These are phyloP conservation scores for Ophidiomyces ophidiicola DNA, from an alignment of 2,329 filamentous ascomycete species.

Conservation along the genomic window DNA sequence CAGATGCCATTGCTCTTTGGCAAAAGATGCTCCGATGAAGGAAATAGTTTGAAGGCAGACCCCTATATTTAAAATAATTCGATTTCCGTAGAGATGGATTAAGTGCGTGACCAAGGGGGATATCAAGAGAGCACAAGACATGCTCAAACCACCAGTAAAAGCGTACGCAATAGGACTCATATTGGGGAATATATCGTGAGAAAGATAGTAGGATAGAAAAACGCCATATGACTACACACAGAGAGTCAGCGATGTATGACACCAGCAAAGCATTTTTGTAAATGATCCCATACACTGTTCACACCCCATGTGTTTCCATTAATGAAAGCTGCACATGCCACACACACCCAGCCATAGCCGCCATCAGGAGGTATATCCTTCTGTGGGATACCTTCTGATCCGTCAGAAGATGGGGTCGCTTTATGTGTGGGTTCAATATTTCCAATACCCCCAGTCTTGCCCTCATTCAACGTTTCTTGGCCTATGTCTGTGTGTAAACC, in stretches of 20 bases:
- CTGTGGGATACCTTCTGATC: slow-evolving; percentile 23
- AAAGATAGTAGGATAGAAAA: slow-evolving; percentile 49
- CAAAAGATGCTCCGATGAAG: slow-evolving; percentile 47
- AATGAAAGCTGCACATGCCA: slow-evolving; percentile 43
- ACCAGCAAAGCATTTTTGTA: background rate
- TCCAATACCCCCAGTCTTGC: background rate
- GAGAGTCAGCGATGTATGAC: background rate
- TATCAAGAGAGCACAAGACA: slow-evolving; percentile 46
- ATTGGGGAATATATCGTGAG: slow-evolving; percentile 42
- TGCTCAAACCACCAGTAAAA: slow-evolving; percentile 49
- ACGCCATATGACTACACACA: slow-evolving; percentile 40
- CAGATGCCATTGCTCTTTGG: slow-evolving; percentile 46
- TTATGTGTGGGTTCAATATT: slow-evolving; percentile 1
- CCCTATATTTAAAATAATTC: slow-evolving; percentile 44
- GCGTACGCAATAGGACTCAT: slow-evolving; percentile 46
- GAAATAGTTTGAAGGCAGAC: slow-evolving; percentile 43
- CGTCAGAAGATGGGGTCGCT: slow-evolving; percentile 10
- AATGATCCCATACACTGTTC: slow-evolving; percentile 44
- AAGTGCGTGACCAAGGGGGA: slow-evolving; percentile 45
- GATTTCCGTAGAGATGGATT: slow-evolving; percentile 42
- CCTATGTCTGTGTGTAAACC: too few species aligned
- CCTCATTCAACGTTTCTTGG: too few species aligned
- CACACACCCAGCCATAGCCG: slow-evolving; percentile 52
- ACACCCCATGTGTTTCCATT: slow-evolving; percentile 66
- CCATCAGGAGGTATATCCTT: slow-evolving; percentile 39